Percentiles rank a stretch among this genome's conserved stretches.
These are phyloP conservation scores for Solanum habrochaites DNA, from an alignment of 257 asterid genomes.

Conservation along the genomic window DNA sequence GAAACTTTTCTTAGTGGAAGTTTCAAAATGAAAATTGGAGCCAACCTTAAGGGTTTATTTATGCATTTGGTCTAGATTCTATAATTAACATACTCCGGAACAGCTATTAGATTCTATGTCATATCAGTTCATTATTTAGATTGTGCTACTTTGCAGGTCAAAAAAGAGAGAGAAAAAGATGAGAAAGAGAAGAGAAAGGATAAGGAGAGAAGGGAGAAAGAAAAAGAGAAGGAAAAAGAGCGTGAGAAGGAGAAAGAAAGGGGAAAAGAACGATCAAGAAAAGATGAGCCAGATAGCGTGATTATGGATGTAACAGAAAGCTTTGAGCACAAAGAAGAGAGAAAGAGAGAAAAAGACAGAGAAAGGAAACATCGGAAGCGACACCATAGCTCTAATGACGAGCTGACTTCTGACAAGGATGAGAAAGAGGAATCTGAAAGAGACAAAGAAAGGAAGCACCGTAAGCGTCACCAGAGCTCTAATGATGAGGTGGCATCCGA, in stretches of 20 bases:
- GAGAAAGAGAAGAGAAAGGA: constrained; percentile 71
- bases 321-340: constrained; percentile 65
- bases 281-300: constrained; percentile 54
- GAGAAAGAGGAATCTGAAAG: constrained; percentile 47
- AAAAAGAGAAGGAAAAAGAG: constrained; percentile 38
- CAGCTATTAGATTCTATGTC: background rate
- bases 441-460: constrained; percentile 75
- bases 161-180: constrained; percentile 81
- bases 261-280: constrained; percentile 51
- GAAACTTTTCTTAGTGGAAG: background rate
- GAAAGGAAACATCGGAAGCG: constrained; percentile 88
- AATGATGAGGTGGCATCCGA: constrained; percentile 77
- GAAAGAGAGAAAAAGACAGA: constrained; percentile 64
- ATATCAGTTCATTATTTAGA: background rate
- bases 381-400: constrained; percentile 64
- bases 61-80: background rate
- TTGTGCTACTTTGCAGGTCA: constrained; percentile 38
- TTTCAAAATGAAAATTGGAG: background rate
- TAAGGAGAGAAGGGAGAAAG: constrained; percentile 35
- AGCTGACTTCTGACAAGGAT: constrained; percentile 74
- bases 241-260: constrained; percentile 62
- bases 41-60: background rate
- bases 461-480: constrained; percentile 73
- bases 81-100: background rate
- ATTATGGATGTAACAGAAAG: constrained; percentile 36